Percentiles rank a stretch among this genome's conserved stretches.
Conservation (phyloP, 2,329 filamentous ascomycete species). For the Aspergillus caelatus region DNA sequence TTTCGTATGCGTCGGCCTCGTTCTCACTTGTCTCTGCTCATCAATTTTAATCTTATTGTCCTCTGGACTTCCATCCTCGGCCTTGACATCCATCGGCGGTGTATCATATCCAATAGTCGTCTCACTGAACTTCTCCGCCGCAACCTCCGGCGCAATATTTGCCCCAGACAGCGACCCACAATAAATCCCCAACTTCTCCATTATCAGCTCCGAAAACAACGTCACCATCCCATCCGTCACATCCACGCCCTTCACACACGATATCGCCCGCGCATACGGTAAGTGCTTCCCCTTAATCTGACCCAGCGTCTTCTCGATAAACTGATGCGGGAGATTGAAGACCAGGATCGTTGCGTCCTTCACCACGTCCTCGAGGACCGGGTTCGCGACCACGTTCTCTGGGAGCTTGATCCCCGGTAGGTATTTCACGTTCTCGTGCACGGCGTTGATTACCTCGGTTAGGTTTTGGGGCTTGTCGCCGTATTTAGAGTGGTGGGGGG, state of each 20-base stretch:
- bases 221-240: conserved; percentile 80
- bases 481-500: conserved; percentile 67
- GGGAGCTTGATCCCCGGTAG: conserved; percentile 81
- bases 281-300: conserved; percentile 80
- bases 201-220: conserved; percentile 88
- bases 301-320: conserved; percentile 51
- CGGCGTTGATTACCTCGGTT: conserved; percentile 80
- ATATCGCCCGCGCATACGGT: conserved; percentile 84
- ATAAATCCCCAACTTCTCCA: conserved; percentile 84
- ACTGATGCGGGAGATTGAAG: conserved; percentile 90
- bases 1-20: conserved; percentile 63
- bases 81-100: conserved; percentile 76
- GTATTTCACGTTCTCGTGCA: conserved; percentile 96
- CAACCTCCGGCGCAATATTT: conserved; percentile 90
- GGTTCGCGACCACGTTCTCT: conserved; percentile 56
- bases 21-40: conserved; percentile 63
- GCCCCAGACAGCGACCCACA: conserved; percentile 88
- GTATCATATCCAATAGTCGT: conserved; percentile 94
- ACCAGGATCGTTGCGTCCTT: conserved; percentile 80
- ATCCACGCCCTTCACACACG: conserved; percentile 93
- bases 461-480: conserved; percentile 76
- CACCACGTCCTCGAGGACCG: conserved; percentile 63
- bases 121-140: conserved; percentile 88
- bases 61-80: conserved; percentile 52
- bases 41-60: conserved; percentile 41